phyloP scores from a whole-genome alignment of 108 stramenopile genomes.

The Craspedostauros australis region DNA sequence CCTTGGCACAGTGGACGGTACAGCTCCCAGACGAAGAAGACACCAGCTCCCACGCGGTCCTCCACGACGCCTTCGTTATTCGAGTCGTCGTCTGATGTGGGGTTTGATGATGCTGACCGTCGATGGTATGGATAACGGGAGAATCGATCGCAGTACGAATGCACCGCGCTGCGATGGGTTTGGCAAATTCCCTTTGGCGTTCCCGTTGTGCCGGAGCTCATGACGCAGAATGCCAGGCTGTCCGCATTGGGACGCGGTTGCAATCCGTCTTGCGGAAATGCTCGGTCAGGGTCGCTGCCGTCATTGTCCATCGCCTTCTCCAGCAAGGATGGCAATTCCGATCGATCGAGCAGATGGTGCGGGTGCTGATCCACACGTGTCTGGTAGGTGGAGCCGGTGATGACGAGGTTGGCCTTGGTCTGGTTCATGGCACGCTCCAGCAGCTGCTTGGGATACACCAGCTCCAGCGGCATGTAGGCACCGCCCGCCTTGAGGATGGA shows the following conservation, averaged over 20 bases:
- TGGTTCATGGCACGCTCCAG: conserved; percentile 49
- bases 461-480: conserved; percentile 64
- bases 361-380: conserved; percentile 20
- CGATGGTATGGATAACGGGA: conserved; percentile 27
- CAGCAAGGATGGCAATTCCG: background rate
- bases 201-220: conserved; percentile 68
- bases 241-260: conserved; percentile 37
- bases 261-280: too few relatives aligned
- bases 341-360: conserved; percentile 12
- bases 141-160: conserved; percentile 50
- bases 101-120: too few relatives aligned
- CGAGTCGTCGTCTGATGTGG: conserved; percentile 12
- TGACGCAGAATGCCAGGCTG: conserved; percentile 63
- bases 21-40: conserved; percentile 84
- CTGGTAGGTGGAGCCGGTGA: conserved; percentile 21
- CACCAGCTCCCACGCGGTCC: conserved; percentile 60
- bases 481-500: conserved; percentile 61
- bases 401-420: conserved; percentile 36
- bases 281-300: too few relatives aligned
- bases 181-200: conserved; percentile 45
- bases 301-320: too few relatives aligned
- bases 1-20: conserved; percentile 60
- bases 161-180: conserved; percentile 57
- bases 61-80: conserved; percentile 11
- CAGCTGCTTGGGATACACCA: conserved; percentile 65